Base-by-base conservation (phyloP, 768 basidiomycete genomes). In the Podaxis rugospora region DNA sequence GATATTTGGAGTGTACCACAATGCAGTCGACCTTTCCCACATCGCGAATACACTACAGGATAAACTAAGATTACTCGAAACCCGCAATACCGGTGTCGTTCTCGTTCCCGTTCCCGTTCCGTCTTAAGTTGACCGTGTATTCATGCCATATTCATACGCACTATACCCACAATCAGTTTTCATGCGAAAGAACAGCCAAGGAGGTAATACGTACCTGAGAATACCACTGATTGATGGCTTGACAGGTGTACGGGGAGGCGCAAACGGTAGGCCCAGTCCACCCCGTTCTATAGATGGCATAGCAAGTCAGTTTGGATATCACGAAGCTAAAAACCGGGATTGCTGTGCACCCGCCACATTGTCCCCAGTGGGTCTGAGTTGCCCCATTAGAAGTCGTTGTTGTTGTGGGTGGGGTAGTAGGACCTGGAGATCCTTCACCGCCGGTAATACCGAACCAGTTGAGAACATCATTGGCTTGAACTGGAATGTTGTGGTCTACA, bases 401-500 rank as follows among this genome's bases (percentile, higher is more conserved):
- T 2, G 65, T 61, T 3, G 67, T 28, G n/a, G 50, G 44, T 25
- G 62, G 44, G 10, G 57, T 66, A 3, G 65, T 61, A 9, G 64
- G 55, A 28, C 11, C 6, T 16, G 62, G 62, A 10, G 62, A 55
- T 51, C 57, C 61, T n/a, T 63, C 53, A n/a, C 64, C 65, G 1
- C 70, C 74, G 35, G 72, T 75, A 59, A 83, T 72, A 36, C 81
- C 80, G 62, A 83, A 81, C 76, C 77, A 84, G 35, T 69, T 67
- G 52, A 83, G 71, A 47, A 78, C 79, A 53, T 81, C 75, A 51
- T 72, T 73, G 58, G 74, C 81, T 61, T 80, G 80, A 13, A 76
- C 73, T 10, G 80, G 81, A n/a, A 83, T 78, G 55, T 80, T 80
- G 69, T 85, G 83, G 50, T 77, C 78, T 21, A 83, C 77, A 16